These are phyloP conservation scores for Nigrograna mackinnonii DNA, from an alignment of 2,329 filamentous ascomycete species.

Conservation along the genomic window DNA sequence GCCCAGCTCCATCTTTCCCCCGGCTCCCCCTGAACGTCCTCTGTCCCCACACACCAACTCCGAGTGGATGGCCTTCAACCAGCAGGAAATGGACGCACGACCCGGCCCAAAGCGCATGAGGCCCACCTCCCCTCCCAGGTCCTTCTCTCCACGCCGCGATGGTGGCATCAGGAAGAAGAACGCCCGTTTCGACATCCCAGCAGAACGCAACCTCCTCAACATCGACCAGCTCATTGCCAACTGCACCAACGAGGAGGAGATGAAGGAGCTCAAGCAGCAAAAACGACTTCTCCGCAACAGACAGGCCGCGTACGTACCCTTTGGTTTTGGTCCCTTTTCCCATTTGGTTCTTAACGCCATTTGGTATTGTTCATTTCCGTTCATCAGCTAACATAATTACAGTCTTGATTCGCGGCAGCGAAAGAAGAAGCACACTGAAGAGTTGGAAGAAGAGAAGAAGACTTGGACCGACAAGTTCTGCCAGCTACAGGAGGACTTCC, in stretches of 20 bases:
- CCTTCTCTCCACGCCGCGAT: slow-evolving; percentile 75
- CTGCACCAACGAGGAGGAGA: slow-evolving; percentile 86
- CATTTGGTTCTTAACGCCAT: slow-evolving; percentile 25
- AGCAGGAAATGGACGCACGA: slow-evolving; percentile 53
- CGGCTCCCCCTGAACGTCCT: slow-evolving; percentile 46
- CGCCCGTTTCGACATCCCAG: slow-evolving; percentile 93
- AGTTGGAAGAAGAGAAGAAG: slow-evolving; percentile 97
- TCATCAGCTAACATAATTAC: slow-evolving; percentile 40
- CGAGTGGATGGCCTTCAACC: slow-evolving; percentile 58
- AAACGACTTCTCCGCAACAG: slow-evolving; percentile 93
- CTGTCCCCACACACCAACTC: slow-evolving; percentile 67
- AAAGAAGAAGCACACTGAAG: slow-evolving; percentile 98
- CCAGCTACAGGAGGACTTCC: slow-evolving; percentile 77
- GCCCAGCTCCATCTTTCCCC: slow-evolving; percentile 55
- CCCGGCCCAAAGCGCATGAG: slow-evolving; percentile 60
- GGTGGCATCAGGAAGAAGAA: slow-evolving; percentile 99
- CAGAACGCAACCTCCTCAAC: slow-evolving; percentile 89
- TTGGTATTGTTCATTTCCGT: slow-evolving; percentile 33
- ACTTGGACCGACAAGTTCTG: slow-evolving; percentile 76
- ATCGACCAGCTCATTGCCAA: slow-evolving; percentile 91
- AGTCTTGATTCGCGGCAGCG: slow-evolving; percentile 95
- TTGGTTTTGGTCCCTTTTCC: slow-evolving; percentile 48
- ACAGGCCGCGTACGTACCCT: slow-evolving; percentile 79
- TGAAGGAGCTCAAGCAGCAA: slow-evolving; percentile 98
- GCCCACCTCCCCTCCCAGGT: slow-evolving; percentile 70